Percentiles rank a stretch among this genome's conserved stretches.
phyloP scores from a whole-genome alignment of 2,329 filamentous ascomycete species.

The Calonectria leucothoes region DNA sequence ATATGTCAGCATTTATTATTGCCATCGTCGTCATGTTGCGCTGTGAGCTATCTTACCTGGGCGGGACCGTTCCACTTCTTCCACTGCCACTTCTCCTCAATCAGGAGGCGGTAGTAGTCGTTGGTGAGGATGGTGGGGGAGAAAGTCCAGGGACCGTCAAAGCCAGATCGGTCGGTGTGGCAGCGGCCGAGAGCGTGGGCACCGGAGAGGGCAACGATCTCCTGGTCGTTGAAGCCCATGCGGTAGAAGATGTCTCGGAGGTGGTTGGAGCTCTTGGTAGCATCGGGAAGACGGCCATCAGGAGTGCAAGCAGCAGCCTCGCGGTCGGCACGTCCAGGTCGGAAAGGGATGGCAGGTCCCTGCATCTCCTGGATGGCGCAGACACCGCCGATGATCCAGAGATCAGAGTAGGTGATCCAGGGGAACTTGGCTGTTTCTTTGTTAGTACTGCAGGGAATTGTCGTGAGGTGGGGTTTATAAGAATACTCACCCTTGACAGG shows the following conservation, averaged over 20 bases:
- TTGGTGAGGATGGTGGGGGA: slow-evolving; percentile 92
- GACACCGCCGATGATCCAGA: slow-evolving; percentile 93
- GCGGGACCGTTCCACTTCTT: slow-evolving; percentile 92
- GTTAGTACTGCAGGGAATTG: slow-evolving; percentile 16
- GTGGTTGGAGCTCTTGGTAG: slow-evolving; percentile 80
- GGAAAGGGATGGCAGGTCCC: slow-evolving; percentile 87
- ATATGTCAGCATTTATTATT: slow-evolving; percentile 20
- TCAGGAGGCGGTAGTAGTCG: slow-evolving; percentile 89
- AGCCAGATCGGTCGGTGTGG: slow-evolving; percentile 90
- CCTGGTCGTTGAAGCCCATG: slow-evolving; percentile 98
- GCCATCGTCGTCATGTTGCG: neutral
- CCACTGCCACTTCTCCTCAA: slow-evolving; percentile 93
- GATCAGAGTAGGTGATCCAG: slow-evolving; percentile 96
- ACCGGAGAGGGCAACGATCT: slow-evolving; percentile 91
- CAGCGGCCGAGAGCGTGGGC: slow-evolving; percentile 91
- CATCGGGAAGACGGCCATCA: slow-evolving; percentile 89
- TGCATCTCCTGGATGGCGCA: slow-evolving; percentile 95
- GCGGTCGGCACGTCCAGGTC: slow-evolving; percentile 84
- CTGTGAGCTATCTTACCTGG: slow-evolving; percentile 61
- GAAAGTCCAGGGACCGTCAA: slow-evolving; percentile 91
- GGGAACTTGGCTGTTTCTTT: slow-evolving; percentile 72
- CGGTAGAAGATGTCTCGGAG: slow-evolving; percentile 92
- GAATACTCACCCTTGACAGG: slow-evolving; percentile 79
- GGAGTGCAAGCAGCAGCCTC: slow-evolving; percentile 90
- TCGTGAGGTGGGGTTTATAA: neutral